Evolutionary conservation across 2,329 filamentous ascomycete genomes (phyloP).

Genomic region (Ophiostoma piceae): DNA sequence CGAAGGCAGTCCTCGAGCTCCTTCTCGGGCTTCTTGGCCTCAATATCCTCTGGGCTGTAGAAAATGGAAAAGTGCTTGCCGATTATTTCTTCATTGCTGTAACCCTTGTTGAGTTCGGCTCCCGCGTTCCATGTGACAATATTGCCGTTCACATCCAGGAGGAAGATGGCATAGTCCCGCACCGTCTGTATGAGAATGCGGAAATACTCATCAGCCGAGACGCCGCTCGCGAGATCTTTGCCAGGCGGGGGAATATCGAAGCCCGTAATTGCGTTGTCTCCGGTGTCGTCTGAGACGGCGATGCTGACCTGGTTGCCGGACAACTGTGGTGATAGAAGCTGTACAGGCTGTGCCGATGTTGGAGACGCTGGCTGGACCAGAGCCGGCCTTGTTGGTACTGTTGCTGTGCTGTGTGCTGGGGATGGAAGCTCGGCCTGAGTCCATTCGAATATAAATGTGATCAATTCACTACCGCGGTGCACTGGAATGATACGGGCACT

Average conservation of each 20-base stretch:
- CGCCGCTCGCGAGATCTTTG: neutral
- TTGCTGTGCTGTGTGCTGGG: neutral
- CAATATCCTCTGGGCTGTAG: conserved; percentile 48
- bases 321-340: neutral
- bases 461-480: neutral
- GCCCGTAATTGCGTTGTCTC: neutral
- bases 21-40: conserved; percentile 44
- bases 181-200: conserved; percentile 57
- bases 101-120: conserved; percentile 52
- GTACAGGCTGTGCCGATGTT: neutral
- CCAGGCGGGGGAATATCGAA: neutral
- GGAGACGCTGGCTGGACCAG: neutral
- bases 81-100: conserved; percentile 49
- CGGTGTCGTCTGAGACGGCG: neutral
- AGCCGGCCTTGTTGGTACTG: neutral
- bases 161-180: conserved; percentile 59
- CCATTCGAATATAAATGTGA: neutral
- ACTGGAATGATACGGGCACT: neutral
- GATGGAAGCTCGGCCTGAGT: neutral
- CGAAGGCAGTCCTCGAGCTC: conserved; percentile 50
- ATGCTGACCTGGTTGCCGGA: neutral
- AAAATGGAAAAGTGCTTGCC: conserved; percentile 55
- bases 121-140: conserved; percentile 56
- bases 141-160: conserved; percentile 51
- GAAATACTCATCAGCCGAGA: conserved; percentile 43